Percentiles rank a stretch among this genome's conserved stretches.
Conservation (phyloP, 306 rosid genomes). For the Cucumis hystrix region DNA sequence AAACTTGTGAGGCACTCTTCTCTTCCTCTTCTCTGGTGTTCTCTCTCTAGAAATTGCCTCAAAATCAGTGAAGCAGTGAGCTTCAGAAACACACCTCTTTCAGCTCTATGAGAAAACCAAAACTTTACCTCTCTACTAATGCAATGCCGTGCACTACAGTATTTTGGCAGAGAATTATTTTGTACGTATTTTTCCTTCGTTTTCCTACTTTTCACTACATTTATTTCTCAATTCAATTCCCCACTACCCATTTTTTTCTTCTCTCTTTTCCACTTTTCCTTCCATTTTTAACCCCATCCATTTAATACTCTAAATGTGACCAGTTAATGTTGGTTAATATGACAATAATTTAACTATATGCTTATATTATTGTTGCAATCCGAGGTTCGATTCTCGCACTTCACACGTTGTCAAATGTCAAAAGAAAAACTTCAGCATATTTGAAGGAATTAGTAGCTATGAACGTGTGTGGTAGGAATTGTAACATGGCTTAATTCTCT, state of each 20-base stretch:
- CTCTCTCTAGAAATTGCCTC: slow-evolving; percentile 40
- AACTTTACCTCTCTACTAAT: slow-evolving; percentile 4
- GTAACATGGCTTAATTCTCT: too few relatives aligned
- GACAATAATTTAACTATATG: too few relatives aligned
- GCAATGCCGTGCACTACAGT: slow-evolving; percentile 6
- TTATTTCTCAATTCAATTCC: background rate
- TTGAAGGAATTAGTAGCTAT: too few relatives aligned
- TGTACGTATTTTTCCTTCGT: background rate
- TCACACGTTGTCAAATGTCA: too few relatives aligned
- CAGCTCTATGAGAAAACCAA: background rate
- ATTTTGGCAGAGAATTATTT: background rate
- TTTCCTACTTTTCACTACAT: background rate
- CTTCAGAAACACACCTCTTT: slow-evolving; percentile 7
- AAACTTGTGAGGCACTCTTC: slow-evolving; percentile 5
- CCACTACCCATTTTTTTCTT: background rate
- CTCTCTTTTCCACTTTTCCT: background rate
- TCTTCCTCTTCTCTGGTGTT: background rate
- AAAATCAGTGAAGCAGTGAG: slow-evolving; percentile 88
- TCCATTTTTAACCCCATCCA: background rate
- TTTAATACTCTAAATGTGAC: too few relatives aligned
- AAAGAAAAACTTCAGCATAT: too few relatives aligned
- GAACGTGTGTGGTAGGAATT: too few relatives aligned
- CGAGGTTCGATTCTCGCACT: too few relatives aligned
- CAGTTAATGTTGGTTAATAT: too few relatives aligned
- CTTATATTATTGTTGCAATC: too few relatives aligned